Conservation (phyloP, 2,329 filamentous ascomycete species). For the Colletotrichum sp. region DNA sequence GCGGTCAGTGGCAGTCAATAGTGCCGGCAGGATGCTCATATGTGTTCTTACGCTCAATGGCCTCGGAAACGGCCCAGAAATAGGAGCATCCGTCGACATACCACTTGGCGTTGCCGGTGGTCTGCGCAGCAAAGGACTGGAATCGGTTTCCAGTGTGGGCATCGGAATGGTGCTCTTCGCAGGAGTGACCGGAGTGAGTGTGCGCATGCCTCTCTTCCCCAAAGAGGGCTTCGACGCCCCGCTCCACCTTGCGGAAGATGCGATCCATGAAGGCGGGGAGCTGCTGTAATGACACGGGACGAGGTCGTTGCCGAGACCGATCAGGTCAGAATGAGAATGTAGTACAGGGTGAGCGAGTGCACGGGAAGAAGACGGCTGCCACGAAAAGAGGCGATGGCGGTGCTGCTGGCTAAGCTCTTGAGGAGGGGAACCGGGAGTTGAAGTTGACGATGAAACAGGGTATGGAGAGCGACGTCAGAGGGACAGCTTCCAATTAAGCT, state of each 20-base stretch:
- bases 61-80: constrained; percentile 83
- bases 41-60: constrained; percentile 63
- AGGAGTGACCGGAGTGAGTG: constrained; percentile 43
- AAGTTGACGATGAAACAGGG: constrained; percentile 13
- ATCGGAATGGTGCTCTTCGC: constrained; percentile 44
- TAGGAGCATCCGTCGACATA: constrained; percentile 85
- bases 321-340: background rate
- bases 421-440: constrained; percentile 12
- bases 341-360: background rate
- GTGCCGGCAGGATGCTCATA: background rate
- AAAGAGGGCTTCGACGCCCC: constrained; percentile 42
- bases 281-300: background rate
- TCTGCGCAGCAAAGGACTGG: constrained; percentile 74
- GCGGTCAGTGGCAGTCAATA: background rate
- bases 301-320: background rate
- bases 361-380: background rate
- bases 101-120: constrained; percentile 82
- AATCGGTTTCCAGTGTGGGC: constrained; percentile 57
- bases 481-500: background rate
- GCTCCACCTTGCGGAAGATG: constrained; percentile 49
- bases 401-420: constrained; percentile 12
- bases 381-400: background rate
- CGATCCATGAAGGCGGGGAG: constrained; percentile 34
- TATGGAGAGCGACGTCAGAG: constrained; percentile 16
- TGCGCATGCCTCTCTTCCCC: constrained; percentile 49